phyloP scores from a whole-genome alignment of 2,329 filamentous ascomycete genomes.

The Macrophomina phaseolina region DNA sequence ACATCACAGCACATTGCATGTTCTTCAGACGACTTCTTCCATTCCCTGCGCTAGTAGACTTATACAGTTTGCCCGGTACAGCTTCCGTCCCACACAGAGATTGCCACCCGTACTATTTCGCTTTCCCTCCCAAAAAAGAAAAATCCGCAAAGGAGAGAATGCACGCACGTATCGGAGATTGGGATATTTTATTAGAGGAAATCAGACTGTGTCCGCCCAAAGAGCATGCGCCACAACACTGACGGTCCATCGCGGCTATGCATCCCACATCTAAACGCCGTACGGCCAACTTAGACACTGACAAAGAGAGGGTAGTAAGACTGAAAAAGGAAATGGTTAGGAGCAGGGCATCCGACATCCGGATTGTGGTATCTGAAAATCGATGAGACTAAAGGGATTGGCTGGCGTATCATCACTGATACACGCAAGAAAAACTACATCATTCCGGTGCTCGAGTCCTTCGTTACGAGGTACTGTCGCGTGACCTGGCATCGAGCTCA shows the following conservation, averaged over 20 bases:
- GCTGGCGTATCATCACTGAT: constrained; percentile 24
- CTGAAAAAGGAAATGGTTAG: constrained; percentile 18
- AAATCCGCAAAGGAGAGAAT: constrained; percentile 22
- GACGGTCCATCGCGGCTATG: background rate
- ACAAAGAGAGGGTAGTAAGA: constrained; percentile 12
- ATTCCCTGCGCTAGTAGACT: constrained; percentile 17
- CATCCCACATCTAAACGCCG: constrained; percentile 19
- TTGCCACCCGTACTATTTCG: constrained; percentile 19
- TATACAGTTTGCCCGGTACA: constrained; percentile 10
- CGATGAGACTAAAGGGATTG: constrained; percentile 22
- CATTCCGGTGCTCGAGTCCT: constrained; percentile 12
- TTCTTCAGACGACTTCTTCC: background rate
- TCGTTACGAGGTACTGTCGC: constrained; percentile 15
- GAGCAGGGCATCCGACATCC: constrained; percentile 10
- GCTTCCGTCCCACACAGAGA: constrained; percentile 9
- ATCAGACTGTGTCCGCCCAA: constrained; percentile 10
- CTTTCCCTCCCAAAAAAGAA: constrained; percentile 16
- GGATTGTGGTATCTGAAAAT: constrained; percentile 28
- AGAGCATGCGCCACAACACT: constrained; percentile 1
- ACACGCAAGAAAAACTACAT: constrained; percentile 24
- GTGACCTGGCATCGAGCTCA: constrained; percentile 19
- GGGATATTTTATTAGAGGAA: constrained; percentile 14
- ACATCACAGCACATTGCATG: background rate
- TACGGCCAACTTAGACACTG: constrained; percentile 8
- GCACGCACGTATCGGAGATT: constrained; percentile 15